phyloP scores from a whole-genome alignment of 1,284 basidiomycete genomes.

The Amylostereum areolatum region DNA sequence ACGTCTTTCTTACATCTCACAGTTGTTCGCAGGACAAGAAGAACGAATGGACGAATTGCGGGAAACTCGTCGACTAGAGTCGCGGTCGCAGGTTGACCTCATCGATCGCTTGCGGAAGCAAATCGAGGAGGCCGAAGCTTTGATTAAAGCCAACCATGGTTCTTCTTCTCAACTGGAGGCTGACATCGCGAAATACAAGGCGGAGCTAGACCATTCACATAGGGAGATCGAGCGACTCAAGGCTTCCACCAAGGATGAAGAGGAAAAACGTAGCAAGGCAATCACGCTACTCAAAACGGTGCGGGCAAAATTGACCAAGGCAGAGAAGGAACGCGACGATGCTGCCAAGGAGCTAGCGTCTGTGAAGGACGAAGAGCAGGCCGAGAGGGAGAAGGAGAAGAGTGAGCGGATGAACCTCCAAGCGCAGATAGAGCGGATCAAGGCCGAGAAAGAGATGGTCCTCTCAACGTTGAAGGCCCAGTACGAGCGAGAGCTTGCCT shows the following conservation, averaged over 20 bases:
- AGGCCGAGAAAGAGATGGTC: conserved; percentile 67
- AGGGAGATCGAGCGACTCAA: conserved; percentile 60
- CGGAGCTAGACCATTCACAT: conserved; percentile 50
- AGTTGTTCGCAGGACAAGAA: conserved; percentile 60
- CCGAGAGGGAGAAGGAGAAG: conserved; percentile 58
- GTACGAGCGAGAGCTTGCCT: conserved; percentile 71
- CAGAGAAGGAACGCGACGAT: conserved; percentile 89
- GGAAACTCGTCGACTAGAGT: conserved; percentile 77
- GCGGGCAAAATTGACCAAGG: conserved; percentile 86
- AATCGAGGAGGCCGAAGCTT: conserved; percentile 62
- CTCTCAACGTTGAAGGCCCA: conserved; percentile 59
- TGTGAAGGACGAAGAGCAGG: conserved; percentile 52
- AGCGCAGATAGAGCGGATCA: conserved; percentile 53
- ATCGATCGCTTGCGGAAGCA: conserved; percentile 68
- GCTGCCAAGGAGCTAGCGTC: conserved; percentile 46
- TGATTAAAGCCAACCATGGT: conserved; percentile 50
- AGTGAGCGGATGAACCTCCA: conserved; percentile 51
- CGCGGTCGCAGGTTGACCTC: conserved; percentile 66
- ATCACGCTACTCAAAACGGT: conserved; percentile 87
- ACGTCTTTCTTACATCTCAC: conserved; percentile 5
- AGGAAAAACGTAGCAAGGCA: conserved; percentile 93
- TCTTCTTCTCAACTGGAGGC: conserved; percentile 41
- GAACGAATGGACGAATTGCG: conserved; percentile 78
- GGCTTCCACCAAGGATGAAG: conserved; percentile 76
- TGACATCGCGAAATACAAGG: conserved; percentile 39